Percentiles rank a stretch among this genome's conserved stretches.
Conservation (phyloP, 2,329 filamentous ascomycete genomes). For the Diaporthe capsici region DNA sequence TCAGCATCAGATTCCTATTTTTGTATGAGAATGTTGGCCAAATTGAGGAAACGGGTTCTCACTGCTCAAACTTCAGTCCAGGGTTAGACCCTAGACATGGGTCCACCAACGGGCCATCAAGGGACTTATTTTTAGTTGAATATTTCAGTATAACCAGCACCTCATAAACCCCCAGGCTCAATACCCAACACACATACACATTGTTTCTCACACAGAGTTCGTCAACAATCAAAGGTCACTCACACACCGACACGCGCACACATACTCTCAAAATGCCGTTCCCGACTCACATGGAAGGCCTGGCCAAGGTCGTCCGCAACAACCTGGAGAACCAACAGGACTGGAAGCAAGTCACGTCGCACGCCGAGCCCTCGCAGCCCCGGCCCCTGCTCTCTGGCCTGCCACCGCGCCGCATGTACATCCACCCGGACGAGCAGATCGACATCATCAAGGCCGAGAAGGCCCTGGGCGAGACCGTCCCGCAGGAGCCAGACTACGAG, state of each 20-base stretch:
- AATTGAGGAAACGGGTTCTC: not conserved
- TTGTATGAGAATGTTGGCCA: not conserved
- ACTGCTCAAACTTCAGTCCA: not conserved
- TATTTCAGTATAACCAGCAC: slow-evolving; percentile 11
- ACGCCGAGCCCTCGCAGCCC: slow-evolving; percentile 64
- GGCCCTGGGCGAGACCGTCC: slow-evolving; percentile 59
- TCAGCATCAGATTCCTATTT: not conserved
- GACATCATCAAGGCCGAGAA: slow-evolving; percentile 75
- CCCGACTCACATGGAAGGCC: slow-evolving; percentile 50
- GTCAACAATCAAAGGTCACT: not conserved
- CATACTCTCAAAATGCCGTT: slow-evolving; percentile 45
- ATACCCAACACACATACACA: not conserved
- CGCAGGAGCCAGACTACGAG: slow-evolving; percentile 72
- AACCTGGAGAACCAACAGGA: slow-evolving; percentile 83
- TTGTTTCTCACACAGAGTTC: not conserved
- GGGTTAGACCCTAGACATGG: slow-evolving; percentile 1
- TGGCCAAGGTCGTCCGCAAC: slow-evolving; percentile 74
- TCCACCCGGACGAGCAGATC: slow-evolving; percentile 87
- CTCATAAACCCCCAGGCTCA: not conserved
- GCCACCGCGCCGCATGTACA: slow-evolving; percentile 80
- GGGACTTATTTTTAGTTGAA: not conserved
- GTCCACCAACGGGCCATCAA: not conserved
- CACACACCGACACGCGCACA: no score
- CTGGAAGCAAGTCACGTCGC: slow-evolving; percentile 74
- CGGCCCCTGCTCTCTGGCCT: slow-evolving; percentile 80